Evolutionary conservation across 2,329 filamentous ascomycete species (phyloP).

Genomic region (Tolypocladium tundrense): DNA sequence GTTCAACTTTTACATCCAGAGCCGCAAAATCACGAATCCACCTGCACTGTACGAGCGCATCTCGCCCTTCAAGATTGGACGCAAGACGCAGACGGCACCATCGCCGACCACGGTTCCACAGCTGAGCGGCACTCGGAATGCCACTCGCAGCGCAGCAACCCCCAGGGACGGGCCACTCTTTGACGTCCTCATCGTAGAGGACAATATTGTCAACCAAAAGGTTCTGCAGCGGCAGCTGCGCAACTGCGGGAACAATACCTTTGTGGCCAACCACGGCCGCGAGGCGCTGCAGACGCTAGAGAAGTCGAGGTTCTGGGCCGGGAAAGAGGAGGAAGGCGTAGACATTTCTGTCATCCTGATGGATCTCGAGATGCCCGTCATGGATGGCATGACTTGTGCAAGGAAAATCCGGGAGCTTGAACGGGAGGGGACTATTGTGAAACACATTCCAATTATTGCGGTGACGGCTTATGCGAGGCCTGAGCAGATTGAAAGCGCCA

Average conservation of each 20-base stretch:
- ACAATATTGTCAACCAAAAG: constrained; percentile 58
- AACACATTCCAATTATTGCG: constrained; percentile 69
- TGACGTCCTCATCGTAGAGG: constrained; percentile 56
- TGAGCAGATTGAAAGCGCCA: constrained; percentile 62
- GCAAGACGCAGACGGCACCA: constrained; percentile 14
- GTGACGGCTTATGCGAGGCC: constrained; percentile 72
- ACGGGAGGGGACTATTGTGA: constrained; percentile 45
- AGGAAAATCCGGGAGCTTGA: constrained; percentile 60
- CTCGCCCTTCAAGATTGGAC: constrained; percentile 23
- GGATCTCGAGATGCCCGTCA: constrained; percentile 77
- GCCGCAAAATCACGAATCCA: constrained; percentile 41
- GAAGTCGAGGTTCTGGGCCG: constrained; percentile 45
- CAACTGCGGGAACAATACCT: constrained; percentile 49
- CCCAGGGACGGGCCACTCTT: constrained; percentile 20
- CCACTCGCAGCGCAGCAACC: background rate
- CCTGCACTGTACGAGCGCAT: constrained; percentile 26
- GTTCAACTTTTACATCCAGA: constrained; percentile 68
- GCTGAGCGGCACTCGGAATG: constrained; percentile 5
- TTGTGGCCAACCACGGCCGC: constrained; percentile 54
- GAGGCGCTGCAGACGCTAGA: constrained; percentile 50
- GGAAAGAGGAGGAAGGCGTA: constrained; percentile 33
- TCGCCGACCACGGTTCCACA: constrained; percentile 8
- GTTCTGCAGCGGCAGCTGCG: constrained; percentile 51
- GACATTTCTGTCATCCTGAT: constrained; percentile 62
- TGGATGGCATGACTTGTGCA: constrained; percentile 71